These are phyloP conservation scores for Parietaria judaica DNA, from an alignment of 306 rosid species.

Conservation along the genomic window DNA sequence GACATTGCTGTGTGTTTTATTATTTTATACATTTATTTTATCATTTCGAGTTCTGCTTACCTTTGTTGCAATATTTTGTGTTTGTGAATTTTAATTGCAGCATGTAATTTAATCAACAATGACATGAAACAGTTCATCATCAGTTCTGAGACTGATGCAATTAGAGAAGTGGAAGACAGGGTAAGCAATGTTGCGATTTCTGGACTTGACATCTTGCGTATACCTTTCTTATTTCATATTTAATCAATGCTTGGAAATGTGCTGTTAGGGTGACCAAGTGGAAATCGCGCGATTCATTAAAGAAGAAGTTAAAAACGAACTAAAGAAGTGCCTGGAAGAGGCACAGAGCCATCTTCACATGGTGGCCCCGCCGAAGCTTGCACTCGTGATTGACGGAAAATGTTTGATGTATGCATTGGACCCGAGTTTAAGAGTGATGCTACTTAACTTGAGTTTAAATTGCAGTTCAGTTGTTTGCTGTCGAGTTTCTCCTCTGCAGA, in stretches of 20 bases:
- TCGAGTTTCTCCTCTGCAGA: constrained; percentile 96
- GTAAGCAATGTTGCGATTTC: constrained; percentile 30
- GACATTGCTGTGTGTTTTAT: neutral
- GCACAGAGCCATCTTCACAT: constrained; percentile 48
- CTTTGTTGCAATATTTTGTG: neutral
- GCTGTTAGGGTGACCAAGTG: constrained; percentile 82
- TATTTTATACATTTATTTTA: neutral
- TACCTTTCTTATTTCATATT: neutral
- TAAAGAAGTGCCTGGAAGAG: constrained; percentile 72
- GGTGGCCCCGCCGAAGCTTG: constrained; percentile 61
- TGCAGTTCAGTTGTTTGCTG: constrained; percentile 94
- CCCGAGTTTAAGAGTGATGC: constrained; percentile 73
- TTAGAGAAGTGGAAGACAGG: constrained; percentile 86
- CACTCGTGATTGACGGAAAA: constrained; percentile 94
- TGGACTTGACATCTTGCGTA: neutral
- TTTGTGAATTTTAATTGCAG: constrained; percentile 32
- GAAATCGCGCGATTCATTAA: constrained; percentile 80
- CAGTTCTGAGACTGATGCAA: constrained; percentile 92
- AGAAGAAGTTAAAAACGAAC: constrained; percentile 69
- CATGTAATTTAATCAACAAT: constrained; percentile 86
- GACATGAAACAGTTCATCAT: constrained; percentile 81
- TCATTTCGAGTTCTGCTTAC: neutral
- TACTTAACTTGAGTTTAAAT: constrained; percentile 80
- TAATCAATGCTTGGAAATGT: constrained; percentile 15
- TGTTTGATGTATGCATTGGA: constrained; percentile 95